Conservation (phyloP, 768 basidiomycete species). For the Chalciporus pseudorubinellus region DNA sequence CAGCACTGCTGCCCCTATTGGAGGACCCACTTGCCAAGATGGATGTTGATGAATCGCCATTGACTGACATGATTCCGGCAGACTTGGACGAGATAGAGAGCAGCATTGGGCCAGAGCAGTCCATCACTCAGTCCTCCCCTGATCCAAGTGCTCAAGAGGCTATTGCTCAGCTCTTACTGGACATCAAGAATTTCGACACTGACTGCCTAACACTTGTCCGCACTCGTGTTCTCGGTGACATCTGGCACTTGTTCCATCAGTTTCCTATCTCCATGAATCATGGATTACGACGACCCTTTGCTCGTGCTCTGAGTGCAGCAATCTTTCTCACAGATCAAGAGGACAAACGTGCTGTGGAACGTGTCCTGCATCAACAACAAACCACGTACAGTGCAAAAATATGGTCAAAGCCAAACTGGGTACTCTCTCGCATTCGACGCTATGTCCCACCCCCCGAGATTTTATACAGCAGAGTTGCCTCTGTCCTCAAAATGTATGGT, state of each 20-base stretch:
- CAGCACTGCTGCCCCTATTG: no score
- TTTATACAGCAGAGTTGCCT: slow-evolving; percentile 23
- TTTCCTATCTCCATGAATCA: background rate
- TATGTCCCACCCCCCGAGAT: slow-evolving; percentile 34
- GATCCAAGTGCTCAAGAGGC: background rate
- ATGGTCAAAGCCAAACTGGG: slow-evolving; percentile 20
- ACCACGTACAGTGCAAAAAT: no score
- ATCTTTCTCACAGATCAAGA: background rate
- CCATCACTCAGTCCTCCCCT: no score
- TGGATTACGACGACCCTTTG: background rate
- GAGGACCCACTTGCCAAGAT: no score
- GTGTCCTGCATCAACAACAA: no score
- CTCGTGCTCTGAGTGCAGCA: background rate
- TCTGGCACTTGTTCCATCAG: background rate
- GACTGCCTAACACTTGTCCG: background rate
- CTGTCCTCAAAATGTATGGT: slow-evolving; percentile 32
- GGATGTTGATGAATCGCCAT: no score
- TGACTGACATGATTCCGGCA: no score
- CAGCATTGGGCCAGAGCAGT: no score
- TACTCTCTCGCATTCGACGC: slow-evolving; percentile 25
- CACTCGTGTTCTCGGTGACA: background rate
- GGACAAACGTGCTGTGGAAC: background rate
- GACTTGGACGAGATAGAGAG: no score
- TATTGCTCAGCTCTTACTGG: background rate
- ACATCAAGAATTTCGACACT: background rate